Base-by-base conservation (phyloP, 179 eudicot genomes). In the Nepenthes alata region DNA sequence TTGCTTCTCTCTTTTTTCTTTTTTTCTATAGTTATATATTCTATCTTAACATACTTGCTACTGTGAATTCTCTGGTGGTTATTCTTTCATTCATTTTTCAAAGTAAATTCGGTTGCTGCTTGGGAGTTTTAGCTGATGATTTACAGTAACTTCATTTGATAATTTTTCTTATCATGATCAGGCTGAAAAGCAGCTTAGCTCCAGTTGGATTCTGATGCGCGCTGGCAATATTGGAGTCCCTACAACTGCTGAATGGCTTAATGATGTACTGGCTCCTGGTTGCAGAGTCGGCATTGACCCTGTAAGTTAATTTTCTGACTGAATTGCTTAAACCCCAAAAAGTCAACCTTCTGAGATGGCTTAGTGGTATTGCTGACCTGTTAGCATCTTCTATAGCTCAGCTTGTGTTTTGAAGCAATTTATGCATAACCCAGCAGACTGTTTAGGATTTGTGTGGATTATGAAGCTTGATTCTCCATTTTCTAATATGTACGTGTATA, bases 281-380 rank as follows among this genome's bases (percentile, higher is more conserved):
- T 81, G 87, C 80, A 93, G 81, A 82, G 80, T 93, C 63, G 98
- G 96, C 70, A 89, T 93, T 53, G 98, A 93, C 77, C 98, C 98
- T 80, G 98, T 93, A 83, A 89, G 98, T 63, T 57, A 62, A 54
- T 54, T 52, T 76, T 47, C 11, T 47, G 9, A 3, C 25, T 25
- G 3, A 39, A 35, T n/a, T 41, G 25, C 25, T 11, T 62, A 50
- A 25, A 25, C 25, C 25, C 25, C 25, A 25, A 25, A 25, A 25
- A 25, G 25, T 25, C 25, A 25, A 25, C 25, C 25, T 25, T 25
- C 25, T 25, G 25, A 25, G 25, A 25, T 25, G 25, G 25, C 25
- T 25, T 25, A 25, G 25, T 25, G 25, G 25, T 25, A 25, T 25
- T 60, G 45, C 25, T 60, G 45, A 37, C 37, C 10, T 44, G 14